Evolutionary conservation across 768 basidiomycete species (phyloP), one percentile per base, ranked within the genome.

Genomic region (Macrolepiota fuliginosa): DNA sequence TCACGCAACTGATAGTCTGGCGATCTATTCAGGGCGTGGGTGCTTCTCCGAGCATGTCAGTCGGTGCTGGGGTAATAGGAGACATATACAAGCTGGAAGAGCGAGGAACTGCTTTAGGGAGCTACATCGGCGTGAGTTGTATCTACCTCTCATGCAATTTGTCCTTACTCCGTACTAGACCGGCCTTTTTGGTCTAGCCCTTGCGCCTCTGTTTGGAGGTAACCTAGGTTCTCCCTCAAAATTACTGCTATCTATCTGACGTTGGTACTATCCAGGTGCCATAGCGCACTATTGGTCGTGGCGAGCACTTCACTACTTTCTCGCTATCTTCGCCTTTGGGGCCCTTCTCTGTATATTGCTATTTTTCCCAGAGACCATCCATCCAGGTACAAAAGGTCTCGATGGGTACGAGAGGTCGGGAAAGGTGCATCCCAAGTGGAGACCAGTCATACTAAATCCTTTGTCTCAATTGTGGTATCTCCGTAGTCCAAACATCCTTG

Each of bases 1-100:
- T 87, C 6, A 72, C 73, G 0, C 67, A 75, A 13, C 73, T 93
- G 2, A 78, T 92, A 66, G 71, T 82, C 17, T 88, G 84, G 76
- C 78, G 91, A 4, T 80, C 87, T 40, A 63, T 91, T 0, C 90
- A 92, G 67, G 86, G 86, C 0, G 76, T 89, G 50, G 90, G 90
- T 15, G 77, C 84, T 3, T 81, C 86, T 3, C 82, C 81, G 17
- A 83, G 78, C 3, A 69, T 79, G 69, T 83, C 81, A 25, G 78
- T 83, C 58, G 90, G 81, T 15, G 79, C 80, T 1, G 89, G 81
- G 1, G 81, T 85, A 4, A 85, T 89, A 22, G 85, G 85, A 0
- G 88, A 90, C 65, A 85, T 90, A 4, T 89, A 88, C 69, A 79
- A 72, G 56, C 67, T 88, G 2, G 89, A 89, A 58, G 83, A 89